Conservation (phyloP, 441 rosid species). For the Populus hybrid region DNA sequence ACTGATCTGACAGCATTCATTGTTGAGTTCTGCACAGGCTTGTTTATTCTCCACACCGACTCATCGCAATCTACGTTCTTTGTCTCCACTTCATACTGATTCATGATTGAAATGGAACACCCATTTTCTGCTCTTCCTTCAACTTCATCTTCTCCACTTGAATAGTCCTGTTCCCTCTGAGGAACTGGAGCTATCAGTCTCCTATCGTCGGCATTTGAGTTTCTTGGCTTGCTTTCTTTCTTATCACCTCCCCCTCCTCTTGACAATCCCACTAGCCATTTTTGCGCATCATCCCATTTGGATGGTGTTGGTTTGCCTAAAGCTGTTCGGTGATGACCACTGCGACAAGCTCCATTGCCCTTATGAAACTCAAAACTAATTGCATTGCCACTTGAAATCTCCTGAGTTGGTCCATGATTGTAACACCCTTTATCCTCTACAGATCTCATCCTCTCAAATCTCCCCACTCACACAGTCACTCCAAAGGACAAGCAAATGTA, state of each 20-base stretch:
- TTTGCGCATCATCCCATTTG: conserved; percentile 97
- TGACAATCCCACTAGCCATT: conserved; percentile 82
- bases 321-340: conserved; percentile 62
- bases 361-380: conserved; percentile 71
- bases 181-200: conserved; percentile 81
- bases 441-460: conserved; percentile 60
- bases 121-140: conserved; percentile 29
- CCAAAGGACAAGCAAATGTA: neutral
- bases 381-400: conserved; percentile 40
- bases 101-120: conserved; percentile 17
- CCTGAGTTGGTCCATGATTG: conserved; percentile 56
- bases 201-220: conserved; percentile 86
- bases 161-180: conserved; percentile 61
- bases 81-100: conserved; percentile 40
- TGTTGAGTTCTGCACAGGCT: conserved; percentile 36
- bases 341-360: conserved; percentile 49
- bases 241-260: conserved; percentile 47
- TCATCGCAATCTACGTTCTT: conserved; percentile 73
- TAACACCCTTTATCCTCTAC: conserved; percentile 61
- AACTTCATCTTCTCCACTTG: conserved; percentile 44
- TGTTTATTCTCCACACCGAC: conserved; percentile 57
- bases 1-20: conserved; percentile 54
- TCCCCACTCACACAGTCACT: neutral
- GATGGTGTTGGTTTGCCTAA: conserved; percentile 90
- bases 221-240: conserved; percentile 51